Evolutionary conservation across 257 asterid genomes (phyloP).

Genomic region (Phtheirospermum japonicum): DNA sequence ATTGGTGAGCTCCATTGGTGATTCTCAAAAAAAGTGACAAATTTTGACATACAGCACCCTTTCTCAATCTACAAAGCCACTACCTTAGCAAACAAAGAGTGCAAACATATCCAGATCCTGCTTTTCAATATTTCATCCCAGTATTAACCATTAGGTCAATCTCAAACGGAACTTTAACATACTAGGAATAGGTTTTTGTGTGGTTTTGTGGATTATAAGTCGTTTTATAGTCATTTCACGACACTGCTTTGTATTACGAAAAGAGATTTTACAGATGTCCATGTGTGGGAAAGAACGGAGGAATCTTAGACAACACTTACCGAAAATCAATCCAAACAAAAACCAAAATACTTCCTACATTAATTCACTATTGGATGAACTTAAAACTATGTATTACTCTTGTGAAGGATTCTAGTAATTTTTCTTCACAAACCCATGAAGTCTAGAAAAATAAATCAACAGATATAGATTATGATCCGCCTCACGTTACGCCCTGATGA

Average conservation of each 20-base stretch:
- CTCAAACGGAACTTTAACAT: background rate
- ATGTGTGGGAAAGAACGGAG: background rate
- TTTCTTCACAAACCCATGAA: background rate
- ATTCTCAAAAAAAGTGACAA: slow-evolving; percentile 11
- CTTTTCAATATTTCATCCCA: background rate
- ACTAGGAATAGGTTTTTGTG: background rate
- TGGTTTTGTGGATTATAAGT: background rate
- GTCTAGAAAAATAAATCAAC: background rate
- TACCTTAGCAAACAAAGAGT: background rate
- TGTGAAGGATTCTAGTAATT: background rate
- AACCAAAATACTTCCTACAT: background rate
- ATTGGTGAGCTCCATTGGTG: background rate
- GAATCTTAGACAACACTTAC: background rate
- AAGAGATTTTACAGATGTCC: background rate
- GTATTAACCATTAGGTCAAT: background rate
- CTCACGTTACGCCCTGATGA: background rate
- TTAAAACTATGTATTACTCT: background rate
- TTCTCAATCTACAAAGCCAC: background rate
- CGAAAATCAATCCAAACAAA: background rate
- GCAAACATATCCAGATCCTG: background rate
- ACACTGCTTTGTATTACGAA: background rate
- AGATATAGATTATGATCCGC: background rate
- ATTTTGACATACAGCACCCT: slow-evolving; percentile 1
- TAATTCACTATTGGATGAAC: background rate
- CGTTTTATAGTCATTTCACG: background rate